Conservation (phyloP, 805 yeast genomes). For the Cyberlindnera euphorbiae region DNA sequence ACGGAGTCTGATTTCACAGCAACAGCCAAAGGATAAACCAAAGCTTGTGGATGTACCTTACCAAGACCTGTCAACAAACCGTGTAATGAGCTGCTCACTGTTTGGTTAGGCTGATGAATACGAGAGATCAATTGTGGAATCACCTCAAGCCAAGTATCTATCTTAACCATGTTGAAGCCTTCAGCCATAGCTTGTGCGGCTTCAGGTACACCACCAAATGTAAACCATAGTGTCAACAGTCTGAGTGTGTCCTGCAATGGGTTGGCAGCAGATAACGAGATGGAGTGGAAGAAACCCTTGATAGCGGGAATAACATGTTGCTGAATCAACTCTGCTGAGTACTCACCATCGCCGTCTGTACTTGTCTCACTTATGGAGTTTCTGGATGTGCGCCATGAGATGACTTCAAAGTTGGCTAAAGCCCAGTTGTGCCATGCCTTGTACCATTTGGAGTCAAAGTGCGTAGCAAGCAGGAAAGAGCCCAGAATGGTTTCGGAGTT, state of each 20-base stretch:
- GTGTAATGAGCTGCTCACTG: conserved; percentile 74
- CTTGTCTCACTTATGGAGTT: conserved; percentile 29
- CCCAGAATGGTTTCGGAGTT: conserved; percentile 82
- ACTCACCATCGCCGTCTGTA: conserved; percentile 23
- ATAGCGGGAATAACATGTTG: conserved; percentile 95
- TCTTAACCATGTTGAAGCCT: conserved; percentile 83
- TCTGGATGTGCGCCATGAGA: conserved; percentile 50
- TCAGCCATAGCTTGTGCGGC: conserved; percentile 88
- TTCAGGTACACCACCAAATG: conserved; percentile 89
- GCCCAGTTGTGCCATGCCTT: conserved; percentile 99
- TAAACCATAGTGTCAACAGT: conserved; percentile 89
- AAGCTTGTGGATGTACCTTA: conserved; percentile 94
- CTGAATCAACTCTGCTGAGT: conserved; percentile 55
- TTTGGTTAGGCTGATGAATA: conserved; percentile 89
- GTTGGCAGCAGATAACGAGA: conserved; percentile 77
- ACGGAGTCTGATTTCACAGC: conserved; percentile 92
- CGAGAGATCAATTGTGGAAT: conserved; percentile 94
- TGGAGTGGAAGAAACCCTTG: conserved; percentile 92
- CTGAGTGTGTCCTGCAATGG: conserved; percentile 92
- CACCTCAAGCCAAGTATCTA: conserved; percentile 94
- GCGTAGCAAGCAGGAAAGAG: conserved; percentile 89
- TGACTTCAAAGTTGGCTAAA: conserved; percentile 92
- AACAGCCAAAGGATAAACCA: conserved; percentile 91
- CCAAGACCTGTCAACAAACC: conserved; percentile 84
- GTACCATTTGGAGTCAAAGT: conserved; percentile 89